These are phyloP conservation scores for Didymella glomerata DNA, from an alignment of 2,329 filamentous ascomycete genomes.

Conservation along the genomic window DNA sequence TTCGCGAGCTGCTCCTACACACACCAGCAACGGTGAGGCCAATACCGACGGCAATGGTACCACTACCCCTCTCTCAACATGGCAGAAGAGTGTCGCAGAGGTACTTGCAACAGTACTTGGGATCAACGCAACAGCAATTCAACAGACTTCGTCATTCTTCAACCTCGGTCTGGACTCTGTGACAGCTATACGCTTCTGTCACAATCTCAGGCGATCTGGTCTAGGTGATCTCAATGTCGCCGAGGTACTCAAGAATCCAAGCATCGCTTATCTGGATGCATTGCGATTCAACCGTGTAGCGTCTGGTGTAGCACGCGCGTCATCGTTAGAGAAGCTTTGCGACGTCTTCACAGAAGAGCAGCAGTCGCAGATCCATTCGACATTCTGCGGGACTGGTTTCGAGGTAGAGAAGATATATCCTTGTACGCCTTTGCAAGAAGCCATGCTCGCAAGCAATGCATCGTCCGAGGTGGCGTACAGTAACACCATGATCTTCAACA, in stretches of 20 bases:
- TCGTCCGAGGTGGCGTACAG: constrained; percentile 67
- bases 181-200: constrained; percentile 76
- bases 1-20: constrained; percentile 47
- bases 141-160: constrained; percentile 75
- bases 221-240: constrained; percentile 69
- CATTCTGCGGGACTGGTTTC: constrained; percentile 29
- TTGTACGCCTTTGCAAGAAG: constrained; percentile 87
- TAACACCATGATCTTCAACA: constrained; percentile 73
- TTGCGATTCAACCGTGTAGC: constrained; percentile 38
- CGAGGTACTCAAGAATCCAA: constrained; percentile 72
- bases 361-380: constrained; percentile 25
- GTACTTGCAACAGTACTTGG: constrained; percentile 63
- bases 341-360: constrained; percentile 29
- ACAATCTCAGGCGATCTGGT: constrained; percentile 60
- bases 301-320: not conserved
- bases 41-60: not conserved
- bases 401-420: constrained; percentile 69
- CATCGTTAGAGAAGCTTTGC: not conserved
- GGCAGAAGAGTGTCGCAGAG: constrained; percentile 65
- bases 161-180: constrained; percentile 85
- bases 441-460: constrained; percentile 74
- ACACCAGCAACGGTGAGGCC: constrained; percentile 46
- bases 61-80: not conserved
- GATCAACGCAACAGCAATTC: constrained; percentile 59
- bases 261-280: constrained; percentile 64